These are phyloP conservation scores for Aspergillus jensenii DNA, from an alignment of 2,329 filamentous ascomycete genomes.

Conservation along the genomic window DNA sequence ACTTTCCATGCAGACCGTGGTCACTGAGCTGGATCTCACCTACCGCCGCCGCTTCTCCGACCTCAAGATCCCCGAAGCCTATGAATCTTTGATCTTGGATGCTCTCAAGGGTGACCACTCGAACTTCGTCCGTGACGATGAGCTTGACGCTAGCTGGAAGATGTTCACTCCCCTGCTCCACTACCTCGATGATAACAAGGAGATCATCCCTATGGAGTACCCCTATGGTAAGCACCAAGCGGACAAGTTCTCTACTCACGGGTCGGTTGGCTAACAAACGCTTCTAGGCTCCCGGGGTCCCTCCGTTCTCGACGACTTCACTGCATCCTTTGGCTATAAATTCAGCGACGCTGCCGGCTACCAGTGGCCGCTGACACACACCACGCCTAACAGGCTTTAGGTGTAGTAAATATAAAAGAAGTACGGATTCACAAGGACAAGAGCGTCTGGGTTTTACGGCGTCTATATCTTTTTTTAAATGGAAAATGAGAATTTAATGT, in stretches of 20 bases:
- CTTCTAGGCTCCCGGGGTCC: conserved; percentile 85
- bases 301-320: conserved; percentile 96
- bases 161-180: conserved; percentile 97
- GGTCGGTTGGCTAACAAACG: conserved; percentile 7
- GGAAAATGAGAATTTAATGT: conserved; percentile 20
- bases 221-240: conserved; percentile 77
- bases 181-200: conserved; percentile 98
- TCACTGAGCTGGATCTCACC: conserved; percentile 96
- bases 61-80: conserved; percentile 98
- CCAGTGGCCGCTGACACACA: conserved; percentile 80
- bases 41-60: conserved; percentile 98
- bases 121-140: conserved; percentile 97
- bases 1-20: conserved; percentile 98
- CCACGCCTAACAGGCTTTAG: conserved; percentile 77
- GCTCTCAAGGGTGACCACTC: conserved; percentile 98
- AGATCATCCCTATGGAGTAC: conserved; percentile 99
- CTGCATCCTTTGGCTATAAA: conserved; percentile 96
- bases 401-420: conserved; percentile 27
- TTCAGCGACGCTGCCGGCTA: conserved; percentile 96
- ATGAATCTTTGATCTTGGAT: conserved; percentile 95
- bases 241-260: not conserved
- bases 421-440: conserved; percentile 3
- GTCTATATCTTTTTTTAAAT: conserved; percentile 9
- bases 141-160: conserved; percentile 96
- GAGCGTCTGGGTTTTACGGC: conserved; percentile 11